Conservation (phyloP, 306 rosid genomes). For the Pyrus bretschneideri region DNA sequence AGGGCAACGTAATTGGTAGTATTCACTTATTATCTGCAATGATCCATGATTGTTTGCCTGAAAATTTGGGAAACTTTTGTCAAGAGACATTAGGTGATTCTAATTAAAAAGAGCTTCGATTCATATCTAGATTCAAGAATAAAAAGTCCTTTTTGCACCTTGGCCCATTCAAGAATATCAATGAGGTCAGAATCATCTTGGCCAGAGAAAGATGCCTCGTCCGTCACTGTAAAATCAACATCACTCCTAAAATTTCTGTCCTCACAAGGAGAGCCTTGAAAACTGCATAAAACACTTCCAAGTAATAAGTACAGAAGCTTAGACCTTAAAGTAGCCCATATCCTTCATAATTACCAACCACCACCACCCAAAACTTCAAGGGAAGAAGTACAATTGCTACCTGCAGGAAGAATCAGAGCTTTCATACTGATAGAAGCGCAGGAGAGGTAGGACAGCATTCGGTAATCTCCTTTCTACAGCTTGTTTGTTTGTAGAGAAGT, state of each 20-base stretch:
- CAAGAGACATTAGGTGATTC: slow-evolving; percentile 2
- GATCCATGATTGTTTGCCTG: slow-evolving; percentile 71
- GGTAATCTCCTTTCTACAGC: slow-evolving; percentile 65
- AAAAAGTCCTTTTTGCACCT: slow-evolving; percentile 37
- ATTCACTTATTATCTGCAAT: slow-evolving; percentile 69
- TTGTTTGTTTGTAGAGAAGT: slow-evolving; percentile 53
- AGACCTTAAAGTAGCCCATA: background rate
- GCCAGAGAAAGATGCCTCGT: slow-evolving; percentile 88
- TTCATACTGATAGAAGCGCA: slow-evolving; percentile 84
- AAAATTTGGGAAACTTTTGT: slow-evolving; percentile 18
- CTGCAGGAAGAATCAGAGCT: slow-evolving; percentile 98
- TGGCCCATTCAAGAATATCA: slow-evolving; percentile 96
- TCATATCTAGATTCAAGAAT: slow-evolving; percentile 7
- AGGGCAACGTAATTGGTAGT: slow-evolving; percentile 55
- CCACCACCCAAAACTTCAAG: background rate
- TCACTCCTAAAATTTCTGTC: slow-evolving; percentile 92
- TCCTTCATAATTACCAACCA: background rate
- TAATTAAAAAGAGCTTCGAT: background rate
- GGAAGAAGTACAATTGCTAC: slow-evolving; percentile 23
- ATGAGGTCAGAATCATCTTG: slow-evolving; percentile 85
- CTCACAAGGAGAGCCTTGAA: slow-evolving; percentile 95
- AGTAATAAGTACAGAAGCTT: background rate
- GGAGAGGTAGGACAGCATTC: slow-evolving; percentile 74
- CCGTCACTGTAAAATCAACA: slow-evolving; percentile 86
- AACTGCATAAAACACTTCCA: slow-evolving; percentile 46